Percentiles rank a stretch among this genome's conserved stretches.
Evolutionary conservation across 345 rosid species (phyloP).

Genomic region (Sisymbrium irio): DNA sequence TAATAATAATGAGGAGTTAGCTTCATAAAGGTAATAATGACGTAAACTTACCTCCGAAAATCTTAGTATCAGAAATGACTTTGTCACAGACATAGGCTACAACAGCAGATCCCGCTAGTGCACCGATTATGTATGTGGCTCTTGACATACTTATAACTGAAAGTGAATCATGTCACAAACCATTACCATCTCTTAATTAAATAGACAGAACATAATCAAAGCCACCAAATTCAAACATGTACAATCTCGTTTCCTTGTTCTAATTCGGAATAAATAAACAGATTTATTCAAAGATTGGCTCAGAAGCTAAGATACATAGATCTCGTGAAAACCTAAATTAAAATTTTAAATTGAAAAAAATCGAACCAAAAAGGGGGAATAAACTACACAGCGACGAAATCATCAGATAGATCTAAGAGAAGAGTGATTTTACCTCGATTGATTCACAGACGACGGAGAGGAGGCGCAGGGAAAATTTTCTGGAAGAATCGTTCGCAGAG

Average conservation of each 20-base stretch:
- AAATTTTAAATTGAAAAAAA: not conserved
- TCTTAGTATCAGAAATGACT: conserved; percentile 55
- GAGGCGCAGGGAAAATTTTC: not conserved
- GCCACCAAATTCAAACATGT: no score
- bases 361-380: not conserved
- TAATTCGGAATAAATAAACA: no score
- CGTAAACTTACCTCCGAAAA: conserved; percentile 71
- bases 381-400: not conserved
- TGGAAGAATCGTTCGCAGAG: not conserved
- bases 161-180: not conserved
- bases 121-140: conserved; percentile 50
- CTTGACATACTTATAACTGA: conserved; percentile 28
- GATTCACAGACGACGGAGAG: conserved; percentile 9
- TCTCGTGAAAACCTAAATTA: not conserved
- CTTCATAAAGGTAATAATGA: no score
- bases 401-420: conserved; percentile 5
- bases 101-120: conserved; percentile 53
- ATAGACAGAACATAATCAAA: no score
- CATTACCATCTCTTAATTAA: no score
- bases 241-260: no score
- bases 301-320: not conserved
- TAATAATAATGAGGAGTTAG: no score
- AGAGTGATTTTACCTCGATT: conserved; percentile 21
- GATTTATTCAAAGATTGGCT: not conserved
- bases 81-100: conserved; percentile 59